Evolutionary conservation across 306 rosid species (phyloP).

Genomic region (Leucaena leucocephala): DNA sequence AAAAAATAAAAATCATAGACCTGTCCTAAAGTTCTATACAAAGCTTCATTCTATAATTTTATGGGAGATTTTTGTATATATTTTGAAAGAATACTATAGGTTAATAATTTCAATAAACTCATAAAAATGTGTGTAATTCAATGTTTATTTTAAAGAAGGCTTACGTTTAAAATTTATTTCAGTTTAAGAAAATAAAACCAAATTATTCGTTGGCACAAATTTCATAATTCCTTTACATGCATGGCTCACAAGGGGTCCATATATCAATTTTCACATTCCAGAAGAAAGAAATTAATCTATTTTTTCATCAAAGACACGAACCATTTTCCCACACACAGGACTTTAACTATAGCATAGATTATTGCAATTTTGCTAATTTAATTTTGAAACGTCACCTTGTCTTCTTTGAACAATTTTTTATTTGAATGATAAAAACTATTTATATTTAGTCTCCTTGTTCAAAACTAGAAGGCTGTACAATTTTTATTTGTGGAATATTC

Average conservation of each 20-base stretch:
- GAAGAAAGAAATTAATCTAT: not conserved
- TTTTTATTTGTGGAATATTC: not conserved
- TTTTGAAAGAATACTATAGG: not conserved
- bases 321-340: not conserved
- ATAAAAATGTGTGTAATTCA: not conserved
- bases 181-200: not conserved
- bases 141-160: not conserved
- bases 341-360: not conserved
- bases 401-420: not conserved
- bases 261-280: not conserved
- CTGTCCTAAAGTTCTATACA: not conserved
- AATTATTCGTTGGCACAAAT: not conserved
- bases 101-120: not conserved
- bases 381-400: not conserved
- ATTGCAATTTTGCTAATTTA: not conserved
- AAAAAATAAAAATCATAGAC: not conserved
- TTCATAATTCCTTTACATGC: conserved; percentile 16
- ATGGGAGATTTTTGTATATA: not conserved
- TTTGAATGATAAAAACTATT: not conserved
- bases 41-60: not conserved
- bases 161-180: not conserved
- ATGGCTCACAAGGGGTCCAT: not conserved
- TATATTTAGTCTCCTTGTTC: not conserved
- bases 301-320: not conserved
- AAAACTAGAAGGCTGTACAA: not conserved